phyloP scores from a whole-genome alignment of 1,139 yeast species.

The Hyphopichia fennica region DNA sequence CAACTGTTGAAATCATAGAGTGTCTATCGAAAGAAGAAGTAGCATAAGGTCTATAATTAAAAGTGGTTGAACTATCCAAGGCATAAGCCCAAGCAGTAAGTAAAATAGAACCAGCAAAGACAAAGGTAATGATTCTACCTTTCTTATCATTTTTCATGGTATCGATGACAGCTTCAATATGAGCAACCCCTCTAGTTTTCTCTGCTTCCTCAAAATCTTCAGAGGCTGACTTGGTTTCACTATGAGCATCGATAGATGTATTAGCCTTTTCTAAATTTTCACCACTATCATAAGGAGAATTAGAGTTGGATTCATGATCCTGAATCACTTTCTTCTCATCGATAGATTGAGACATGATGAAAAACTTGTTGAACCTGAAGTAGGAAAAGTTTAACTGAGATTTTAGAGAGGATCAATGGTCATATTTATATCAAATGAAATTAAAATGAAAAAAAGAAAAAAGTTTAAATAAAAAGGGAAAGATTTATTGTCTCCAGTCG shows the following conservation, averaged over 20 bases:
- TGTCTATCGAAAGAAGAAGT: conserved; percentile 26
- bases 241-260: neutral
- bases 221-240: neutral
- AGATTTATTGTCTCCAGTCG: too few species aligned
- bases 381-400: too few species aligned
- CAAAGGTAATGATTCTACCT: neutral
- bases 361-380: too few species aligned
- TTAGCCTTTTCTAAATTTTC: neutral
- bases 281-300: neutral
- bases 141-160: conserved; percentile 15
- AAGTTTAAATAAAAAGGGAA: too few species aligned
- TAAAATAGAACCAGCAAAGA: conserved; percentile 20
- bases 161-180: conserved; percentile 24
- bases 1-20: conserved; percentile 26
- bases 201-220: neutral
- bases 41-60: conserved; percentile 24
- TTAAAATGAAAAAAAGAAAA: too few species aligned
- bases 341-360: too few species aligned
- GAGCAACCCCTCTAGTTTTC: conserved; percentile 24
- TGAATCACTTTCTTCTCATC: too few species aligned
- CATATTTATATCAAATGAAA: too few species aligned
- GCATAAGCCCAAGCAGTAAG: conserved; percentile 38
- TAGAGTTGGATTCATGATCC: too few species aligned
- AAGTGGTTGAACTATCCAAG: conserved; percentile 37
- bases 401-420: too few species aligned